phyloP scores from a whole-genome alignment of 768 basidiomycete genomes.

The Glaciozyma martinii region DNA sequence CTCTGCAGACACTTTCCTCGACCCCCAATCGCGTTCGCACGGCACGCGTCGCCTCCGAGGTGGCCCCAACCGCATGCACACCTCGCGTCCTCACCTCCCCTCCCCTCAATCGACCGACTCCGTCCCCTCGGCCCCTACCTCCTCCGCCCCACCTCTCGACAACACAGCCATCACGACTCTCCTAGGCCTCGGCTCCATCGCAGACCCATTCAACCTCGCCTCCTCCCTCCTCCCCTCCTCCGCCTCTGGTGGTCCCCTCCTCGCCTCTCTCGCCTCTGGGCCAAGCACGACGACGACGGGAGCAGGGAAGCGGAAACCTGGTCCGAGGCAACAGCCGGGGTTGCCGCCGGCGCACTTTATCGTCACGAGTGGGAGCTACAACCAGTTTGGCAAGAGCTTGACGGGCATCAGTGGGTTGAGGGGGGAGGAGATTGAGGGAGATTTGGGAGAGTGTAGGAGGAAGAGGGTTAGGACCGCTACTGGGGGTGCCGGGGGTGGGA shows the following conservation, averaged over 20 bases:
- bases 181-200: constrained; percentile 15
- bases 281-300: constrained; percentile 21
- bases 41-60: constrained; percentile 26
- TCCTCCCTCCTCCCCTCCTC: constrained; percentile 26
- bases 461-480: constrained; percentile 27
- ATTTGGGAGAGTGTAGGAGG: constrained; percentile 35
- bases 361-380: constrained; percentile 32
- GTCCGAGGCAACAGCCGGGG: constrained; percentile 29
- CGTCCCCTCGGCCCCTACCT: constrained; percentile 8
- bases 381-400: constrained; percentile 35
- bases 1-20: constrained; percentile 19
- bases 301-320: constrained; percentile 27
- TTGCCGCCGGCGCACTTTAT: constrained; percentile 29
- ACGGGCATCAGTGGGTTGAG: constrained; percentile 31
- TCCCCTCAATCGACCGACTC: constrained; percentile 13
- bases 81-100: constrained; percentile 10
- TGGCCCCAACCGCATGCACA: not conserved
- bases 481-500: not conserved
- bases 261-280: constrained; percentile 27
- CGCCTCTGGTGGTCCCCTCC: constrained; percentile 10
- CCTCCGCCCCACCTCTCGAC: constrained; percentile 9
- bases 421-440: constrained; percentile 36
- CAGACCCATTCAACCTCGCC: constrained; percentile 34
- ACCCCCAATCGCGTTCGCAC: constrained; percentile 11
- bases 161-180: constrained; percentile 16